These are phyloP conservation scores for Dissoconium aciculare DNA, from an alignment of 2,329 filamentous ascomycete genomes.

Conservation along the genomic window DNA sequence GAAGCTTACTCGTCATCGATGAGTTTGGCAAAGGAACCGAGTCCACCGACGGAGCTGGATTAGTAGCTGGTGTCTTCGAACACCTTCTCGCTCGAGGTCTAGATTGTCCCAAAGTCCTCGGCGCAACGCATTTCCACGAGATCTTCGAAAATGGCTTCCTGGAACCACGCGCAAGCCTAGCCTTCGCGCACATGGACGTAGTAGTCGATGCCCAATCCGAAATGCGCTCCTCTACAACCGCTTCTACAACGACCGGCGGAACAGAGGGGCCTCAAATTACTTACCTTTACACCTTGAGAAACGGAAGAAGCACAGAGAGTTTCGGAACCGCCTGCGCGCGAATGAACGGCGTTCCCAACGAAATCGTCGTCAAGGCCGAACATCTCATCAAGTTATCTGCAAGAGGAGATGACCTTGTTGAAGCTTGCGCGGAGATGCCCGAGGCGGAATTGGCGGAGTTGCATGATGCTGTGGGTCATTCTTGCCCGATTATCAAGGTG, in stretches of 20 bases:
- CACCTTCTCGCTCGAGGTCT: slow-evolving; percentile 37
- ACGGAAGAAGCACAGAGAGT: slow-evolving; percentile 60
- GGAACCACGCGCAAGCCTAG: slow-evolving; percentile 33
- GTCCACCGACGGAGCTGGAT: slow-evolving; percentile 47
- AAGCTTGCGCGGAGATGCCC: slow-evolving; percentile 54
- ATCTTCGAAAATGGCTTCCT: slow-evolving; percentile 54
- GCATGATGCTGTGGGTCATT: slow-evolving; percentile 43
- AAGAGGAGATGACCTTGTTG: slow-evolving; percentile 60
- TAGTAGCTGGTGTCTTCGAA: slow-evolving; percentile 47
- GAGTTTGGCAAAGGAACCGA: slow-evolving; percentile 70
- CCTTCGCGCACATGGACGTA: slow-evolving; percentile 59
- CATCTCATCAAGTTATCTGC: slow-evolving; percentile 53
- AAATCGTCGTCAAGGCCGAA: slow-evolving; percentile 61
- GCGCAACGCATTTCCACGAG: slow-evolving; percentile 54
- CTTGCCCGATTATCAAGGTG: slow-evolving; percentile 1
- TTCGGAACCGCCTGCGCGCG: slow-evolving; percentile 76
- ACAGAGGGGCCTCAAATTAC: slow-evolving; percentile 42
- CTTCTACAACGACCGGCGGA: slow-evolving; percentile 32
- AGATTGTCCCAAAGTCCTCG: slow-evolving; percentile 43
- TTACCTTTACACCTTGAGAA: slow-evolving; percentile 21
- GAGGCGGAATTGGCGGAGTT: slow-evolving; percentile 49
- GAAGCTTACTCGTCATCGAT: slow-evolving; percentile 76
- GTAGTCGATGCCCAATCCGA: slow-evolving; percentile 44
- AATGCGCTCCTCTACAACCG: no score
- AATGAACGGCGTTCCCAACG: slow-evolving; percentile 64